A percentile compares a stretch with the other conserved stretches of the same genome.
These are phyloP conservation scores for Solanum chaucha DNA, from an alignment of 257 asterid species.

Conservation along the genomic window DNA sequence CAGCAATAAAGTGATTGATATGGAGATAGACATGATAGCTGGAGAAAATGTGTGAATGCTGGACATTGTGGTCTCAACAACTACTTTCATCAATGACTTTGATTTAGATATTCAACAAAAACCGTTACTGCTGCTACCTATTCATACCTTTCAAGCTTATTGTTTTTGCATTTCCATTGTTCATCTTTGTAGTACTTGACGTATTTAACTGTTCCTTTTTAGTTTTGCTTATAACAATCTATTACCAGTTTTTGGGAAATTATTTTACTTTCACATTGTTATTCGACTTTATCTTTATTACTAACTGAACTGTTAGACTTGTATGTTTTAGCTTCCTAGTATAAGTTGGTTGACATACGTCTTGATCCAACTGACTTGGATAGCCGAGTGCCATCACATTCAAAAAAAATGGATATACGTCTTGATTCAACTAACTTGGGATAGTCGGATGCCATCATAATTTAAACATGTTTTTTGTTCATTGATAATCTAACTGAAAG, in stretches of 20 bases:
- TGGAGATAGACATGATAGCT: slow-evolving; percentile 48
- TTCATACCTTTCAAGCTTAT: background rate
- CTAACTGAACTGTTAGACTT: background rate
- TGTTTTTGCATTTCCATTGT: background rate
- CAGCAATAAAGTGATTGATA: slow-evolving; percentile 15
- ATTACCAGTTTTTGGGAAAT: background rate
- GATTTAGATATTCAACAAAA: background rate
- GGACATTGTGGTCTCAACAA: slow-evolving; percentile 16
- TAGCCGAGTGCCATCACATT: background rate
- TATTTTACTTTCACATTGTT: background rate
- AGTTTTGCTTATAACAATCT: background rate
- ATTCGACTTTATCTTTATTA: background rate
- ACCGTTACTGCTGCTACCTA: background rate
- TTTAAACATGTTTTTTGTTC: background rate
- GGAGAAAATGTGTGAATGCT: slow-evolving; percentile 27
- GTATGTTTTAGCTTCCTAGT: background rate
- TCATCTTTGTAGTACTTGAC: background rate
- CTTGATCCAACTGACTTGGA: background rate
- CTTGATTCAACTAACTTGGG: background rate
- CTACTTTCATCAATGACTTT: background rate
- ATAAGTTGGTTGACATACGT: background rate
- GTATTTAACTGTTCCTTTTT: background rate
- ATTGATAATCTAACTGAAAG: background rate
- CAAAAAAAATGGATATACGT: no score
- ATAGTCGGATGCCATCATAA: background rate